A percentile compares a stretch with the other conserved stretches of the same genome.
Evolutionary conservation across 371 early-diverging fungal genomes (phyloP).

Genomic region (Syncephalastrum contaminatum): DNA sequence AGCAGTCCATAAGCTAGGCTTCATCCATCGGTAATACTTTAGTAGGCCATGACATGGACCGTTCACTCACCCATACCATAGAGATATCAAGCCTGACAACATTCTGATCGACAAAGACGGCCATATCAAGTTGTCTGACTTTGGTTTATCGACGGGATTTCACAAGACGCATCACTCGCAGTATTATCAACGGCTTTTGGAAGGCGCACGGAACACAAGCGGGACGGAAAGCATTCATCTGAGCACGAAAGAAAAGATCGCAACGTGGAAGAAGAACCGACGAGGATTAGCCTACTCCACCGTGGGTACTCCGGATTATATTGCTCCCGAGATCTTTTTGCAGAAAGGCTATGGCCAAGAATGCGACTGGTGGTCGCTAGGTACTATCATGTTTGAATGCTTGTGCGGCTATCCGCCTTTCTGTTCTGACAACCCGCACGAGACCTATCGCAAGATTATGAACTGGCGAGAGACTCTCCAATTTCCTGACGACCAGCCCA

Average conservation of each 20-base stretch:
- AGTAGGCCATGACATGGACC: conserved; percentile 31
- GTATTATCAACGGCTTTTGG: conserved; percentile 81
- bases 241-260: conserved; percentile 75
- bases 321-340: conserved; percentile 96
- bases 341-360: conserved; percentile 95
- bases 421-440: conserved; percentile 92
- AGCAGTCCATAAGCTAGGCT: conserved; percentile 94
- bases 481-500: conserved; percentile 92
- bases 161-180: conserved; percentile 97
- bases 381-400: conserved; percentile 98
- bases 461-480: conserved; percentile 88
- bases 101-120: conserved; percentile 83
- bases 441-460: conserved; percentile 97
- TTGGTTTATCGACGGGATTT: conserved; percentile 98
- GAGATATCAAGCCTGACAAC: conserved; percentile 90
- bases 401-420: conserved; percentile 97
- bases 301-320: conserved; percentile 98
- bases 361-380: conserved; percentile 99
- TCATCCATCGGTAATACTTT: conserved; percentile 86
- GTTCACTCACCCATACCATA: conserved; percentile 22
- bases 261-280: conserved; percentile 97
- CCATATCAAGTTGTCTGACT: conserved; percentile 92
- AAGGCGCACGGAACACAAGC: conserved; percentile 54
- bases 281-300: conserved; percentile 89
- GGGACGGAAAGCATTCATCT: conserved; percentile 79